Base-by-base conservation (phyloP, 2,329 filamentous ascomycete species). In the Cryphonectria naterciae region DNA sequence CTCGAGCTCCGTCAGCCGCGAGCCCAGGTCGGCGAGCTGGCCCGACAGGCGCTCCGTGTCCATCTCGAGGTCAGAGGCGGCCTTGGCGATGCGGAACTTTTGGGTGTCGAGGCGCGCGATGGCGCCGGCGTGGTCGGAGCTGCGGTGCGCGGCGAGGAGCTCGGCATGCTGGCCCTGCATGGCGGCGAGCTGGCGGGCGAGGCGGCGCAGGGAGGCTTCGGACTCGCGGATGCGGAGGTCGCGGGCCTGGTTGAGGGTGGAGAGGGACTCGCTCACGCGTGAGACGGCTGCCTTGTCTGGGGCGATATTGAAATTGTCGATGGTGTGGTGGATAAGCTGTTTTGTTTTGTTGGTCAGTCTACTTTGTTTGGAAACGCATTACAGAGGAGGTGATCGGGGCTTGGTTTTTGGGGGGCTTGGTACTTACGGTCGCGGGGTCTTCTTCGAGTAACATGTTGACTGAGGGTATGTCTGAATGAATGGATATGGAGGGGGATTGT, bases 41-140 rank as follows among this genome's bases (percentile, higher is more conserved):
- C 89, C 88, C 70, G 93, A 90, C 62, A 98, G 84, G n/a, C 95
- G 87, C 84, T 98, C 95, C n/a, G 93, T 92, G 83, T 99, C 96
- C 78, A 95, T 94, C 83, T 98, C 95, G 8, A 96, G 85, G 79
- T 98, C 95, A 1, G 89, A 92, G 0, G 93, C 94, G 22, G 93
- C 90, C 81, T 98, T 98, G n/a, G 95, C 95, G 70, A 94, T 91
- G 75, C 94, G 91, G 83, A 98, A 98, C 79, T 98, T 98, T 76
- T 95, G 91, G 1, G 94, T 97, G 81, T 98, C 95, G 73, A 98
- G 90, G 56, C 92, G 88, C 28, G 96, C 87, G 73, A 98, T 97
- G 78, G 93, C 89, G 49, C 90, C 90, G 7, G 95, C 94, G 83
- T 98, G 95, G 72, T 89, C 89, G 7, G 91, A 87, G 0, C 93